These are phyloP conservation scores for Moesziomyces antarcticus DNA, from an alignment of 1,284 basidiomycete species.

Conservation along the genomic window DNA sequence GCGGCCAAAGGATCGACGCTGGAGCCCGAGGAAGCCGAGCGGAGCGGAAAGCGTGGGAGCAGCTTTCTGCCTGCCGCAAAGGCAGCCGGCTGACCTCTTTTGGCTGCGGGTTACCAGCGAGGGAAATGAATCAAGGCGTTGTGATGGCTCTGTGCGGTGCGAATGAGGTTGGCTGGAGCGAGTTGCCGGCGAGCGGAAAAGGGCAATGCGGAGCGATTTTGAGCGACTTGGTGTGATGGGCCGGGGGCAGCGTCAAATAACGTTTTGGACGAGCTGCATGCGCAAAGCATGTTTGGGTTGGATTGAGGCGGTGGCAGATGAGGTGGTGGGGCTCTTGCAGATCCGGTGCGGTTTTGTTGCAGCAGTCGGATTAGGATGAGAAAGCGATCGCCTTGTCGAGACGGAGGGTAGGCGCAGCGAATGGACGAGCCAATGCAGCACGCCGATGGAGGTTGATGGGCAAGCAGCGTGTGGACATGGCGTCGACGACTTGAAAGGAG, in stretches of 20 bases:
- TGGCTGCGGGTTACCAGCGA: background rate
- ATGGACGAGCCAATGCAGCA: no score
- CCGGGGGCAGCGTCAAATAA: slow-evolving; percentile 3
- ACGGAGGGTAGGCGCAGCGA: background rate
- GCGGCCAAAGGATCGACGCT: no score
- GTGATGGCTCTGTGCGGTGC: background rate
- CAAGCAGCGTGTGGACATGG: no score
- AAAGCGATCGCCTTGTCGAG: background rate
- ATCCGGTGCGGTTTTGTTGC: background rate
- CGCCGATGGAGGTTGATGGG: no score
- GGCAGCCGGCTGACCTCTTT: no score
- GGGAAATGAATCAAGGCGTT: background rate
- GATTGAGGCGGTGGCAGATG: slow-evolving; percentile 25
- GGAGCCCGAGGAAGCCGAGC: no score
- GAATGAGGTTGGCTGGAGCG: slow-evolving; percentile 16
- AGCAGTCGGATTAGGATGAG: background rate
- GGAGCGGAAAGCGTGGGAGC: no score
- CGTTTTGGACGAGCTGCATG: slow-evolving; percentile 8
- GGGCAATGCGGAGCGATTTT: slow-evolving; percentile 1
- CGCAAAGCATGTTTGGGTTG: slow-evolving; percentile 11
- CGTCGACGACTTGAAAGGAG: no score
- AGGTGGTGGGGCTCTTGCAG: slow-evolving; percentile 9
- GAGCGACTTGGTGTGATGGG: slow-evolving; percentile 6
- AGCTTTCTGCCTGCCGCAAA: no score
- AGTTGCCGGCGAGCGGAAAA: slow-evolving; percentile 6